Evolutionary conservation across 352 stramenopile genomes (phyloP), one percentile per base, ranked within the genome.

Genomic region (Globisporangium sylvaticum): DNA sequence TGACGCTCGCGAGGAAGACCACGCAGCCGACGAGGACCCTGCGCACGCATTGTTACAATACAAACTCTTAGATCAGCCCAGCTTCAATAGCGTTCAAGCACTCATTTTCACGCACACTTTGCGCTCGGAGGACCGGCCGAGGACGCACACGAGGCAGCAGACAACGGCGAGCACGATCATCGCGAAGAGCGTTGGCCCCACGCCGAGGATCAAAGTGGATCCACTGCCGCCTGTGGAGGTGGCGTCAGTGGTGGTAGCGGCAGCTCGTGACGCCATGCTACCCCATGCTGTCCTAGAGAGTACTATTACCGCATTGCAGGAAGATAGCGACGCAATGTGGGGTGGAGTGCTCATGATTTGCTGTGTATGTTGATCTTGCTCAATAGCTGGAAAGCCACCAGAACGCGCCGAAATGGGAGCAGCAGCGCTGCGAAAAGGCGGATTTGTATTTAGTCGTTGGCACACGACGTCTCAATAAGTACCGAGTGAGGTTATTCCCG

Each of bases 151-250:
- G 37, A 79, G 37, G 8, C 66, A 37, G 53, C 66, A 79, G 29
- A 64, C 67, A n/a, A 79, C 32, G 1, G 58, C 69, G 52, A 83
- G 58, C 31, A 83, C 69, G 42, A 81, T 69, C 56, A 81, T 65
- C 18, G 71, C 74, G 18, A 83, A 71, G 32, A 83, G 69, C 6
- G 69, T 74, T 2, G 74, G 76, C 1, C 74, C 76, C 3, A 83
- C 61, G 0, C 76, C 76, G 54, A 74, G 34, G 37, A 74, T 34
- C 14, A 68, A 61, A 2, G 54, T 39, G 20, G 69, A 57, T 7
- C 54, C 44, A 18, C 24, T 37, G 7, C 24, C 39, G 24, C 22
- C 20, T 25, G 25, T 29, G 29, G 60, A 39, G 14, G 25, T 12
- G 20, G 60, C 53, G 22, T 9, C 12, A 27, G 18, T 25, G 12